phyloP scores from a whole-genome alignment of 805 yeast species.

The Clavispora asparagi region DNA sequence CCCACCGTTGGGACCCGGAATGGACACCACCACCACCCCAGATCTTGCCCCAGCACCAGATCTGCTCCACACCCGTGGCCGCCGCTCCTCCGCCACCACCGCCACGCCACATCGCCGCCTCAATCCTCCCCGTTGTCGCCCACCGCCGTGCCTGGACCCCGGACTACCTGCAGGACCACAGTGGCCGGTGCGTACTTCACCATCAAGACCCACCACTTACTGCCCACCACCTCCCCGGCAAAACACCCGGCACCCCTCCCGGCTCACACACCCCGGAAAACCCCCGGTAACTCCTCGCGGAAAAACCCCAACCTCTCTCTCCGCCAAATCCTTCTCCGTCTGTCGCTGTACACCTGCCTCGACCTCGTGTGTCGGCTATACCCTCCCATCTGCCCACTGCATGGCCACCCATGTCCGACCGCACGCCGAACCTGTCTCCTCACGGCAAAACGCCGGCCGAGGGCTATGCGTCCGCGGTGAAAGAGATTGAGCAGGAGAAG shows the following conservation, averaged over 20 bases:
- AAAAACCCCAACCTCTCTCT: no score
- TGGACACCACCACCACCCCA: not conserved
- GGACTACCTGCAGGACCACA: not conserved
- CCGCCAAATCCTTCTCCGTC: not conserved
- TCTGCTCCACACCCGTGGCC: no score
- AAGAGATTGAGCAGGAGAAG: conserved; percentile 70
- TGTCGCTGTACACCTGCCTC: not conserved
- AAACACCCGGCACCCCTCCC: not conserved
- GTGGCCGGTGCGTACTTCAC: not conserved
- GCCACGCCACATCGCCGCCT: not conserved
- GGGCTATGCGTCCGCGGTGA: conserved; percentile 52
- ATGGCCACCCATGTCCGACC: not conserved
- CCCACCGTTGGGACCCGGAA: not conserved
- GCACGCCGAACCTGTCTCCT: not conserved
- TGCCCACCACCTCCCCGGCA: not conserved
- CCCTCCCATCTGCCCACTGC: not conserved
- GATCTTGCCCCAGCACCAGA: not conserved
- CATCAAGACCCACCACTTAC: not conserved
- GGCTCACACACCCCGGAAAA: not conserved
- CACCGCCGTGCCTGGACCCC: no score
- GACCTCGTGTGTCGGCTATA: not conserved
- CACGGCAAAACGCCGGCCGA: conserved; percentile 5
- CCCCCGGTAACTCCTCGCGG: not conserved
- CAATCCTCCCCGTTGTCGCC: no score
- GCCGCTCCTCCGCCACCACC: not conserved